phyloP scores from a whole-genome alignment of 176 grass and related monocot species.

The barley (Hordeum vulgare) region DNA sequence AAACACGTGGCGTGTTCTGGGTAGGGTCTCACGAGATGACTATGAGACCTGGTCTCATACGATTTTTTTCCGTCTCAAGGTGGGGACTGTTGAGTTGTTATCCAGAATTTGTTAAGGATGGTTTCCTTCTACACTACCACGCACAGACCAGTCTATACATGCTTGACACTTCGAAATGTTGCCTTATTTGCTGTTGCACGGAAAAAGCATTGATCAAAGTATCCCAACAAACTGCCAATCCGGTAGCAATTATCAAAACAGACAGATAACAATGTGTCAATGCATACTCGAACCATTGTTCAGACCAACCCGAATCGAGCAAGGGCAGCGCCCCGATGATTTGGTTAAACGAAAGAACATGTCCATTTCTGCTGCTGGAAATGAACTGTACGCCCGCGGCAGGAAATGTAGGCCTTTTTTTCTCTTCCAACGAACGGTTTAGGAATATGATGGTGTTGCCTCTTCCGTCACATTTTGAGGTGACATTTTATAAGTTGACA shows the following conservation, averaged over 20 bases:
- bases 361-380: not conserved
- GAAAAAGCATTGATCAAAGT: not conserved
- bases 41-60: too few relatives aligned
- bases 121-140: not conserved
- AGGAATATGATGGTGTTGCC: not conserved
- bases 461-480: not conserved
- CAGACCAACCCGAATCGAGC: not conserved
- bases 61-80: too few relatives aligned
- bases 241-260: not conserved
- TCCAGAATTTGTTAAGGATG: not conserved
- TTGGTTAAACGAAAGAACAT: not conserved
- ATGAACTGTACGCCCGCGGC: not conserved
- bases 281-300: not conserved
- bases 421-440: not conserved
- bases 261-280: not conserved
- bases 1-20: too few relatives aligned
- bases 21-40: too few relatives aligned
- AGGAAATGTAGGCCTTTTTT: not conserved
- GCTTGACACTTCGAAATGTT: not conserved
- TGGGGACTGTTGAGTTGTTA: too few relatives aligned
- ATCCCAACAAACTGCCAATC: not conserved
- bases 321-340: not conserved
- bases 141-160: not conserved
- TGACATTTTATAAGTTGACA: not conserved
- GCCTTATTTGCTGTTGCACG: not conserved